Evolutionary conservation across 1,284 basidiomycete species (phyloP), one percentile per base, ranked within the genome.

Genomic region (Salmacisia buchloeana): DNA sequence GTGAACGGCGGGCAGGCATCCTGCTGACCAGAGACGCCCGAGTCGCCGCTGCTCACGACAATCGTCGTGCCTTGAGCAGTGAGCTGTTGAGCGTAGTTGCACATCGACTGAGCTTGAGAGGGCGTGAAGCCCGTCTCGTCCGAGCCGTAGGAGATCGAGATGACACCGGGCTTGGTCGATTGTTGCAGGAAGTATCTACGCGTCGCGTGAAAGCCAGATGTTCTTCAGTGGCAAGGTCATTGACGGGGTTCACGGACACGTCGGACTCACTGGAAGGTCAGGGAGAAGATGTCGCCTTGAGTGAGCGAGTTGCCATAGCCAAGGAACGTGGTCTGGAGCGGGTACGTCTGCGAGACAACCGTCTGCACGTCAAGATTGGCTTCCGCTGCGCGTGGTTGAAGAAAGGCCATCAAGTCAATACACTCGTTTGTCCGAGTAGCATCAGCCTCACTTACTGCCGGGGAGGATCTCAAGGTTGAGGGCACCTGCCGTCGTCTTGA

Each of bases 21-120:
- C 15, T 38, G 38, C 35, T 54, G 49, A n/a, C 64, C 57, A 38
- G 60, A 52, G 9, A 67, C 43, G 23, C 60, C 63, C 25, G 46
- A 62, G 49, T 67, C 63, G 10, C 58, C 85, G 12, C 83, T 84
- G 45, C 82, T 82, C 67, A 81, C 29, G 27, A 62, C 27, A 29
- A 62, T 58, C n/a, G 61, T 58, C 36, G 61, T 62, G 5, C 61
- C 61, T 27, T 45, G 46, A 43, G 61, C 61, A 18, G 61, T 56
- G 27, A 62, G 36, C 54, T 62, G 45, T 58, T 62, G 61, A 4
- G 54, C 54, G 25, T 59, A 38, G 33, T 49, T 62, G 58, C 65
- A 67, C 59, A 67, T 59, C 12, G 45, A 13, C 21, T 39, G 25
- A 23, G 65, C 65, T 35, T 64, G 49, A 4, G 63, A 29, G 23